Evolutionary conservation across 805 yeast species (phyloP).

Genomic region (Candida taoyuanica): DNA sequence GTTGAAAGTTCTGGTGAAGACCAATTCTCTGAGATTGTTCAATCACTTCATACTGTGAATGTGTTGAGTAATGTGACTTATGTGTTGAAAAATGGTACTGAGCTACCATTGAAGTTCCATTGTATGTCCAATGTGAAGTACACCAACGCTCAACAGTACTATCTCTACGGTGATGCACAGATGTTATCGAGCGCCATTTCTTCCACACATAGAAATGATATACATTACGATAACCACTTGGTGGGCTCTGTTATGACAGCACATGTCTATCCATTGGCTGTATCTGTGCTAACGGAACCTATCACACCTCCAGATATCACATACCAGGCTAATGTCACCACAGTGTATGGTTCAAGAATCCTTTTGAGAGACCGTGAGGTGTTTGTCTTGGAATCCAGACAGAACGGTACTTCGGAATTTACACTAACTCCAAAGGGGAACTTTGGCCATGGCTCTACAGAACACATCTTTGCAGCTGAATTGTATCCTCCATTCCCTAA

Average conservation of each 20-base stretch:
- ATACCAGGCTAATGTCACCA: conserved; percentile 18
- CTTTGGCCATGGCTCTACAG: conserved; percentile 39
- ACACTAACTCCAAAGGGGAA: conserved; percentile 42
- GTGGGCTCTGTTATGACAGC: conserved; percentile 10
- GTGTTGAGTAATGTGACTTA: conserved; percentile 17
- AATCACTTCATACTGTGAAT: conserved; percentile 12
- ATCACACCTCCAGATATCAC: conserved; percentile 13
- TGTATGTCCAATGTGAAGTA: conserved; percentile 26
- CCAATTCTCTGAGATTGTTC: conserved; percentile 23
- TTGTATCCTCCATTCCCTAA: conserved; percentile 21
- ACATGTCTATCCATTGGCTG: conserved; percentile 20
- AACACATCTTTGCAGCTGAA: conserved; percentile 26
- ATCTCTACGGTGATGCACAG: conserved; percentile 38
- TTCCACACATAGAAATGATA: conserved; percentile 7
- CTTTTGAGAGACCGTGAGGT: conserved; percentile 19
- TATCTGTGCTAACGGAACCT: conserved; percentile 14
- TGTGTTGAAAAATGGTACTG: conserved; percentile 21
- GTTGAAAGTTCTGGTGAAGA: conserved; percentile 14
- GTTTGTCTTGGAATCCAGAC: conserved; percentile 25
- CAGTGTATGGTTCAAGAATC: conserved; percentile 20
- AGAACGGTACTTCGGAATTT: conserved; percentile 43
- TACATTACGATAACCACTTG: conserved; percentile 15
- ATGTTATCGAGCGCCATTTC: conserved; percentile 18
- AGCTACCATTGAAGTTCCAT: conserved; percentile 21
- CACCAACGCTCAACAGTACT: conserved; percentile 36